A percentile compares a stretch with the other conserved stretches of the same genome.
phyloP scores from a whole-genome alignment of 352 stramenopile species.

The Phytophthora pistaciae region DNA sequence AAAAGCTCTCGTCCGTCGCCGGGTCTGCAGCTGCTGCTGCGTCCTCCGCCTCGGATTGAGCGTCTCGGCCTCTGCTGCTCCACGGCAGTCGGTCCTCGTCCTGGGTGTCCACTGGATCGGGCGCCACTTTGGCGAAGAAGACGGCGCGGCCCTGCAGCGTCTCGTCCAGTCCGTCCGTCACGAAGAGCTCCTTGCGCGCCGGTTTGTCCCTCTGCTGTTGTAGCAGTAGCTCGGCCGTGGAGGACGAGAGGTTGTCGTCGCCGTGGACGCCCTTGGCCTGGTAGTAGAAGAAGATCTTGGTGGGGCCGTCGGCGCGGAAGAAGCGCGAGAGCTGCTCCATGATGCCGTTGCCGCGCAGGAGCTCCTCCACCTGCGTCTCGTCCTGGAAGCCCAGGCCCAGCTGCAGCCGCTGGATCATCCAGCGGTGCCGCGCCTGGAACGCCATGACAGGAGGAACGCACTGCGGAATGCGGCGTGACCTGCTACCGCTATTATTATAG shows the following conservation, averaged over 20 bases:
- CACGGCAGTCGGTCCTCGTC: conserved; percentile 1
- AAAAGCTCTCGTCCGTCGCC: conserved; percentile 27
- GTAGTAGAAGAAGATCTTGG: conserved; percentile 87
- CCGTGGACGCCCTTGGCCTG: conserved; percentile 42
- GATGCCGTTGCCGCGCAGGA: conserved; percentile 81
- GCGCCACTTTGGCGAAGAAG: conserved; percentile 79
- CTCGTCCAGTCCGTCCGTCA: conserved; percentile 82
- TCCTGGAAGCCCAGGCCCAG: conserved; percentile 76
- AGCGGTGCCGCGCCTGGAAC: conserved; percentile 87
- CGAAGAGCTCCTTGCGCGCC: conserved; percentile 73
- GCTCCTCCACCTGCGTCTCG: conserved; percentile 80
- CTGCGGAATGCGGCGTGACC: too few relatives aligned
- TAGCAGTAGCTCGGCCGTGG: conserved; percentile 15
- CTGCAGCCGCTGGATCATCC: conserved; percentile 88
- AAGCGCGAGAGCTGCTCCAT: conserved; percentile 82
- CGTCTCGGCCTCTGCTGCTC: neutral
- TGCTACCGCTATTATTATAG: too few relatives aligned
- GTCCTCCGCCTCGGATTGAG: neutral
- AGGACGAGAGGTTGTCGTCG: conserved; percentile 10
- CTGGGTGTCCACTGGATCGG: conserved; percentile 9
- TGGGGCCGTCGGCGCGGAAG: conserved; percentile 72
- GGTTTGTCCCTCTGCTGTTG: conserved; percentile 1
- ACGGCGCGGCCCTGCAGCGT: conserved; percentile 71
- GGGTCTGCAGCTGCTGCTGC: conserved; percentile 21
- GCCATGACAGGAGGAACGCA: conserved; percentile 55